Evolutionary conservation across 1,284 basidiomycete species (phyloP).

Genomic region (Sporisorium graminicola): DNA sequence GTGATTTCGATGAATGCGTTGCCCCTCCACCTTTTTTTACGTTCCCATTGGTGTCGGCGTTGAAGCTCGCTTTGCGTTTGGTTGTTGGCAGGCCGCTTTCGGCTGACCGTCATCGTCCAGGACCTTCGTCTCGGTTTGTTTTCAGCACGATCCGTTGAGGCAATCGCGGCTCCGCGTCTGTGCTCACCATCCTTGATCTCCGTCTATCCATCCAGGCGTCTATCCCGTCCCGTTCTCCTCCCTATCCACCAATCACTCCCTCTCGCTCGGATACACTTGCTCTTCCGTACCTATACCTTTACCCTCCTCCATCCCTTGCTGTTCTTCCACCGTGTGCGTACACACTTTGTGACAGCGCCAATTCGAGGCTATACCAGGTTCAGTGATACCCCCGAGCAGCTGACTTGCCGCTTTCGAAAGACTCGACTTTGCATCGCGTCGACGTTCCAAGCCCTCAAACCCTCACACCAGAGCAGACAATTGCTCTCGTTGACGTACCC

Average conservation of each 20-base stretch:
- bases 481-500: not conserved
- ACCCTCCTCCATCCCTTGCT: not conserved
- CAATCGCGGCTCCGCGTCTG: not conserved
- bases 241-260: not conserved
- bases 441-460: not conserved
- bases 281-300: not conserved
- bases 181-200: constrained; percentile 15
- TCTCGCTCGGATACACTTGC: not conserved
- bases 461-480: not conserved
- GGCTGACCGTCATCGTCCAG: constrained; percentile 2
- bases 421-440: not conserved
- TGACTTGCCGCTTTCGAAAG: not conserved
- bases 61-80: no score
- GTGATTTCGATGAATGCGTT: no score
- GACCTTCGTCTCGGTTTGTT: not conserved
- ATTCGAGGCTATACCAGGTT: not conserved
- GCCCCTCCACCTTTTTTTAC: constrained; percentile 21
- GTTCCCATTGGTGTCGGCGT: no score
- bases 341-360: not conserved
- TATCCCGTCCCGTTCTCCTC: not conserved
- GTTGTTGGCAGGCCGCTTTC: not conserved
- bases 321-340: not conserved
- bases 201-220: not conserved
- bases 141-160: not conserved
- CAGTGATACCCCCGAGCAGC: not conserved